Base-by-base conservation (phyloP, 1,139 yeast genomes). In the Sugiyamaella pinicola region DNA sequence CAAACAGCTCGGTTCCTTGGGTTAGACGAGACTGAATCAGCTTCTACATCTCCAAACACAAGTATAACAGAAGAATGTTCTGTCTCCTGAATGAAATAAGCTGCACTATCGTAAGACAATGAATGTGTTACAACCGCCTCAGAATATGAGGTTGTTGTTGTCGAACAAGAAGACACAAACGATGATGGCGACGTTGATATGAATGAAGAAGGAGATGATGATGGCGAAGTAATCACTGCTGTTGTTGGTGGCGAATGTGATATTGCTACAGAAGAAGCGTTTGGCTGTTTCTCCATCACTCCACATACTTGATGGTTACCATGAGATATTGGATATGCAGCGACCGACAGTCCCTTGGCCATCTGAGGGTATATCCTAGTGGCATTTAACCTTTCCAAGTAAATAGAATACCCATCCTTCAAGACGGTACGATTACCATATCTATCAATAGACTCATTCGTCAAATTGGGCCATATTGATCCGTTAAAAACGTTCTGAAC, bases 31-130 rank as follows among this genome's bases (percentile, higher is more conserved):
- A 75, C 67, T 4, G 64, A 38, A 65, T 87, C 95, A 42, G 87
- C 79, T 66, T 88, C 96, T 49, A 87, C 82, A 66, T 88, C 96
- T 1, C 96, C 96, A 75, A 87, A 88, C 3, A 85, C 69, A 15
- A 87, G 66, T 4, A 87, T 50, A 29, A 71, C 69, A n/a, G 72
- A 61, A 12, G 67, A 60, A 0, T 72, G 61, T 0, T 52, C 38
- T 2, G 61, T 55, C 63, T 79, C 72, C n/a, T 71, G 63, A 31
- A 85, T 66, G 22, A 84, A 69, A 63, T 74, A 85, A 9, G 85
- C 83, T 17, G 85, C 78, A 38, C 81, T 75, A 21, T 67, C 61
- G 55, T 71, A 75, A 10, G 73, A 59, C 17, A 51, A 2, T 15
- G 44, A 18, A n/a, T n/a, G 28, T 10, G 18, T 13, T 8, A 22